These are phyloP conservation scores for Beauveria sp. DNA, from an alignment of 2,329 filamentous ascomycete species.

Conservation along the genomic window DNA sequence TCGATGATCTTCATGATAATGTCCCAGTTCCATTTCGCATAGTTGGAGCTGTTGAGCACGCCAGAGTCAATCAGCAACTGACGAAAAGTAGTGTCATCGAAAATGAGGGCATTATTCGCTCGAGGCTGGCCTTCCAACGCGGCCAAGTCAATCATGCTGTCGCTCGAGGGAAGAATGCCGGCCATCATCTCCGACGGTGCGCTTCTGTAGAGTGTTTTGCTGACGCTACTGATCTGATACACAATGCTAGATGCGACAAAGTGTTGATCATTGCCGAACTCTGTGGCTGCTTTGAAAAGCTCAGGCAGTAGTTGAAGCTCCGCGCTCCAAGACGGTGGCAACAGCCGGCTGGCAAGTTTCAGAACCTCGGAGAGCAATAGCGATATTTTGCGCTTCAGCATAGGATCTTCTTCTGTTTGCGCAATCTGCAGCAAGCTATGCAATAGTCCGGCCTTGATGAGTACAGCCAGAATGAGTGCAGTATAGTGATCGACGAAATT, in stretches of 20 bases:
- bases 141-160: slow-evolving; percentile 40
- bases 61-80: slow-evolving; percentile 68
- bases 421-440: slow-evolving; percentile 55
- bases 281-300: slow-evolving; percentile 68
- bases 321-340: slow-evolving; percentile 76
- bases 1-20: slow-evolving; percentile 85
- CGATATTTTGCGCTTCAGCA: slow-evolving; percentile 79
- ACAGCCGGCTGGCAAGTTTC: slow-evolving; percentile 76
- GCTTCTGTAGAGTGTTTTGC: slow-evolving; percentile 80
- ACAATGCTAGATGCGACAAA: slow-evolving; percentile 84
- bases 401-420: slow-evolving; percentile 58
- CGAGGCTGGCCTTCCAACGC: slow-evolving; percentile 52
- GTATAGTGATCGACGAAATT: slow-evolving; percentile 94
- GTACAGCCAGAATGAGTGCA: slow-evolving; percentile 74
- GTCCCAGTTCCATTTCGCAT: slow-evolving; percentile 96
- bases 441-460: slow-evolving; percentile 74
- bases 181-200: slow-evolving; percentile 40
- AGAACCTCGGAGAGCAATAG: slow-evolving; percentile 85
- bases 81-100: slow-evolving; percentile 56
- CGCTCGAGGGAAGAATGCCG: slow-evolving; percentile 32
- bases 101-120: slow-evolving; percentile 35
- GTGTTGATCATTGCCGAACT: slow-evolving; percentile 62
- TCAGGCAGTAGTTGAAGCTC: slow-evolving; percentile 83
- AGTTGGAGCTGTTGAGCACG: slow-evolving; percentile 83
- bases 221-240: slow-evolving; percentile 97